Evolutionary conservation across 2,329 filamentous ascomycete species (phyloP).

Genomic region (Geosmithia morbida): DNA sequence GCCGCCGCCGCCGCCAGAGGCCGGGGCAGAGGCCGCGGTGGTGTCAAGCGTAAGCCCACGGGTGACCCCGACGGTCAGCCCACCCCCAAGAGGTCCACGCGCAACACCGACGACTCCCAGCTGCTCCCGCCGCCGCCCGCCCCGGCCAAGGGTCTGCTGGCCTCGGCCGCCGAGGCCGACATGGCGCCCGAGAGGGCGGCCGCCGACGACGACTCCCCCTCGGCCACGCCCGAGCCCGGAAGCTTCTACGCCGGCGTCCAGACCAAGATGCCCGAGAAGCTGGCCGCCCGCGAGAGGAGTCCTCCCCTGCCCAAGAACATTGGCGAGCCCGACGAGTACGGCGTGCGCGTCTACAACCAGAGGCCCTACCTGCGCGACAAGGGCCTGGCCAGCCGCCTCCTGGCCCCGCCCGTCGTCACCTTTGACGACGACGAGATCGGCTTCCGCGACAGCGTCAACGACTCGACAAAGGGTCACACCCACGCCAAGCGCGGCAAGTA

Average conservation of each 20-base stretch:
- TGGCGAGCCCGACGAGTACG: constrained; percentile 34
- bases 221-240: constrained; percentile 19
- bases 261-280: constrained; percentile 12
- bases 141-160: constrained; percentile 22
- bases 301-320: constrained; percentile 22
- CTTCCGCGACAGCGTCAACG: constrained; percentile 43
- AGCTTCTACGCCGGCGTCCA: constrained; percentile 8
- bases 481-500: constrained; percentile 37
- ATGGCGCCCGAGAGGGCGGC: constrained; percentile 18
- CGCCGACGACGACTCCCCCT: constrained; percentile 17
- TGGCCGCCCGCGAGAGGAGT: constrained; percentile 20
- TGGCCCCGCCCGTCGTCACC: constrained; percentile 28
- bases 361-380: constrained; percentile 24
- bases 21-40: constrained; percentile 18
- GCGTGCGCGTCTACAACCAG: constrained; percentile 29
- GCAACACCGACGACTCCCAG: constrained; percentile 14
- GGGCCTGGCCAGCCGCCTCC: constrained; percentile 37
- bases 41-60: constrained; percentile 34
- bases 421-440: constrained; percentile 42
- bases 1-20: constrained; percentile 12
- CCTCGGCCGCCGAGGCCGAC: constrained; percentile 21
- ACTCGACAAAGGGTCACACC: constrained; percentile 36
- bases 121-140: constrained; percentile 11
- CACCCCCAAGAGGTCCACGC: constrained; percentile 30
- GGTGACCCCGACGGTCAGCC: constrained; percentile 34